These are phyloP conservation scores for Fagus sylvatica DNA, from an alignment of 306 rosid genomes.

Conservation along the genomic window DNA sequence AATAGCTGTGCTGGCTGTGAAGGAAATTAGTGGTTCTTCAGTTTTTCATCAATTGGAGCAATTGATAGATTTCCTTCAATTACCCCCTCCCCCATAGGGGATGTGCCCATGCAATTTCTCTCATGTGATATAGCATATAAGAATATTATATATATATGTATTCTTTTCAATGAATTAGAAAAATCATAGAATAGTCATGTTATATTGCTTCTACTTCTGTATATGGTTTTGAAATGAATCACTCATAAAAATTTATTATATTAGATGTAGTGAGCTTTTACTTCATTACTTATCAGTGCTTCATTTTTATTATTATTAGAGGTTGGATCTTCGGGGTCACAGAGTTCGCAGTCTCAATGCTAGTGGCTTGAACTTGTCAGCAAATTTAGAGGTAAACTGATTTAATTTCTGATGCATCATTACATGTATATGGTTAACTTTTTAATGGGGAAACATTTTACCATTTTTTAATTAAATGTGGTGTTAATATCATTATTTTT, in stretches of 20 bases:
- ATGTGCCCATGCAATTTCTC: slow-evolving; percentile 4
- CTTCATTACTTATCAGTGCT: slow-evolving; percentile 28
- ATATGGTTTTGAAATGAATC: slow-evolving; percentile 5
- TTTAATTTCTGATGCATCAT: slow-evolving; percentile 9
- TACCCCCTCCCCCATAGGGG: slow-evolving; percentile 6
- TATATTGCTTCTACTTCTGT: not conserved
- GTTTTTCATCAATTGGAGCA: not conserved
- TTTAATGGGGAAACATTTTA: slow-evolving; percentile 7
- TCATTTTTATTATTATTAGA: slow-evolving; percentile 43
- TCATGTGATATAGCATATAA: slow-evolving; percentile 9
- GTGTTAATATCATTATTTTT: not conserved
- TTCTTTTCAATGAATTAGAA: too few relatives aligned
- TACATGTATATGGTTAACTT: slow-evolving; percentile 3
- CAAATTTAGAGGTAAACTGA: slow-evolving; percentile 81
- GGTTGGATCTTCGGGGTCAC: slow-evolving; percentile 98
- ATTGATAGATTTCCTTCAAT: not conserved
- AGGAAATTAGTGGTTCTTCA: not conserved
- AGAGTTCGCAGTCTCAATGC: slow-evolving; percentile 91
- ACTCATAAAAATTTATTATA: not conserved
- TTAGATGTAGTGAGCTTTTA: not conserved
- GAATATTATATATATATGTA: too few relatives aligned
- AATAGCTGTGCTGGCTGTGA: not conserved
- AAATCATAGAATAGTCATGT: not conserved
- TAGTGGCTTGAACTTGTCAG: slow-evolving; percentile 85
- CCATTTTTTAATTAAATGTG: not conserved